Percentiles rank a stretch among this genome's conserved stretches.
phyloP scores from a whole-genome alignment of 2,329 filamentous ascomycete species.

The Alternaria dauci region DNA sequence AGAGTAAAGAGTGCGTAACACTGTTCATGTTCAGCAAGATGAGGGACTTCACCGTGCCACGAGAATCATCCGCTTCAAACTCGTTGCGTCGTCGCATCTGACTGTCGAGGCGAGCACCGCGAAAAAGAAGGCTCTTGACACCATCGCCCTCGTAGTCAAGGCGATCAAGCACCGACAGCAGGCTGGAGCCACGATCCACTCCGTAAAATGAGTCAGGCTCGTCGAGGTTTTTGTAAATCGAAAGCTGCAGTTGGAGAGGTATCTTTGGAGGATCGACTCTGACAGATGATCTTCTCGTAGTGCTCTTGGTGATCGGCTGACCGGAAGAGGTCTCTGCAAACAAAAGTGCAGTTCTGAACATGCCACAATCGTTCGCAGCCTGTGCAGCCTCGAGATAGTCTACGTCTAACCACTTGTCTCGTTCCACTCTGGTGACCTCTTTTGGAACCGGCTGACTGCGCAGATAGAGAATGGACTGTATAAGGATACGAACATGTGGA shows the following conservation, averaged over 20 bases:
- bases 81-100: slow-evolving; percentile 72
- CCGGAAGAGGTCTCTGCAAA: slow-evolving; percentile 78
- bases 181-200: slow-evolving; percentile 76
- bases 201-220: slow-evolving; percentile 98
- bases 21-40: slow-evolving; percentile 84
- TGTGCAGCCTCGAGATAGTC: slow-evolving; percentile 74
- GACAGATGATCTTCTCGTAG: slow-evolving; percentile 70
- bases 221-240: slow-evolving; percentile 90
- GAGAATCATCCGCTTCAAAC: slow-evolving; percentile 66
- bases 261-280: slow-evolving; percentile 56
- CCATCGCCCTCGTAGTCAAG: slow-evolving; percentile 92
- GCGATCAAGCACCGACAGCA: slow-evolving; percentile 79
- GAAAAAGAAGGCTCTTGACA: slow-evolving; percentile 85
- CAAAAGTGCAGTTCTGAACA: slow-evolving; percentile 86
- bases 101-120: slow-evolving; percentile 89
- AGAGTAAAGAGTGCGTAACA: slow-evolving; percentile 80
- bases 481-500: slow-evolving; percentile 74
- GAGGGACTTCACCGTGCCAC: slow-evolving; percentile 78
- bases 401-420: slow-evolving; percentile 84
- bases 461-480: slow-evolving; percentile 87
- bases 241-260: slow-evolving; percentile 74
- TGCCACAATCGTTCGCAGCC: slow-evolving; percentile 78
- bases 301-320: slow-evolving; percentile 54
- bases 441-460: slow-evolving; percentile 77
- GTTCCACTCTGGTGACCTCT: slow-evolving; percentile 80